phyloP scores from a whole-genome alignment of 2,329 filamentous ascomycete genomes.

The Fusarium albidum region DNA sequence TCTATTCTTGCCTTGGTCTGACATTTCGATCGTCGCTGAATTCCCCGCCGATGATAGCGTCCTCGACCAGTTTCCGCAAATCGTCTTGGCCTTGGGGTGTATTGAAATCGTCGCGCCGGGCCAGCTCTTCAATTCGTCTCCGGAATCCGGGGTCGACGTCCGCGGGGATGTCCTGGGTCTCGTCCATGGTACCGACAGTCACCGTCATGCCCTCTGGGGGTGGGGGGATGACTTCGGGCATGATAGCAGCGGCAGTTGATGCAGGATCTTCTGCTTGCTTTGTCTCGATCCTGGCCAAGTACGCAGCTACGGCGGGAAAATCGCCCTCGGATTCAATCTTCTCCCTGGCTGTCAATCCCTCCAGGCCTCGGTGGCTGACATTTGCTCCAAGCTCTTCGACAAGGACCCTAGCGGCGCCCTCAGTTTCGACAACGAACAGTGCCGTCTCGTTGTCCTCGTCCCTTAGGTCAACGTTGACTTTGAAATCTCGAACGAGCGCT shows the following conservation, averaged over 20 bases:
- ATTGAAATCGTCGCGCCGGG: slow-evolving; percentile 83
- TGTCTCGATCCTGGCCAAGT: slow-evolving; percentile 32
- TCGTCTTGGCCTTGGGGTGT: slow-evolving; percentile 81
- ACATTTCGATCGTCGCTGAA: slow-evolving; percentile 71
- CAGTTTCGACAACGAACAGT: slow-evolving; percentile 89
- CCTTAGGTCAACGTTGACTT: slow-evolving; percentile 79
- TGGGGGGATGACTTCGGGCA: slow-evolving; percentile 60
- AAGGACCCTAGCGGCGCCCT: slow-evolving; percentile 78
- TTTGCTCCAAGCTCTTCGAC: slow-evolving; percentile 85
- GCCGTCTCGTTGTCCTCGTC: slow-evolving; percentile 95
- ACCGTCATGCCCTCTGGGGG: slow-evolving; percentile 81
- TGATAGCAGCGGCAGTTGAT: slow-evolving; percentile 38
- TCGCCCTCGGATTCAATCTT: slow-evolving; percentile 63
- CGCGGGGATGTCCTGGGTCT: slow-evolving; percentile 65
- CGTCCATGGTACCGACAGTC: slow-evolving; percentile 77
- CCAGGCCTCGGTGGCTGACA: slow-evolving; percentile 69
- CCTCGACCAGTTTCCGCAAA: slow-evolving; percentile 79
- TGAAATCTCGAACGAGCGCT: slow-evolving; percentile 76
- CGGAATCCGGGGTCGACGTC: slow-evolving; percentile 84
- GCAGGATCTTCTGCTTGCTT: slow-evolving; percentile 42
- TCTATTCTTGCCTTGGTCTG: slow-evolving; percentile 65
- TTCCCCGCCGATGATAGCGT: slow-evolving; percentile 76
- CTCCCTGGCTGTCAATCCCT: slow-evolving; percentile 82
- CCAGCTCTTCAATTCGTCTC: slow-evolving; percentile 87
- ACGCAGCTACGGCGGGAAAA: slow-evolving; percentile 33